Evolutionary conservation across 2,329 filamentous ascomycete genomes (phyloP), one percentile per base, ranked within the genome.

Genomic region (Coniochaeta prunicola): DNA sequence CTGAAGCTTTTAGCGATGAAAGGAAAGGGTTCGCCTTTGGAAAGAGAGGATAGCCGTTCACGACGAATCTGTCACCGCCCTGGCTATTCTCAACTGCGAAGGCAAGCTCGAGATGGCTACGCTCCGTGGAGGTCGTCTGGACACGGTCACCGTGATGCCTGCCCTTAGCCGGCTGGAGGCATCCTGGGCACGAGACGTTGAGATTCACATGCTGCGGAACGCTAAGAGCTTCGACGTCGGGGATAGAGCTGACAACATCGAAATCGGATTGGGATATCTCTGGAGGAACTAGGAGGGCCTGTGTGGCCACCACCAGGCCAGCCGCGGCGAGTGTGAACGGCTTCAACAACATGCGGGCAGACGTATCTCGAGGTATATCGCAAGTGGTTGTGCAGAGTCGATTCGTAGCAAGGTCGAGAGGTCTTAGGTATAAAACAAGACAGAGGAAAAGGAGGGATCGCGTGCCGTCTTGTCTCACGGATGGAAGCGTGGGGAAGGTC

Each of bases 11-110:
- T 38, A 85, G 73, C 9, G 71, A 70, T 54, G 71, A 70, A 62
- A 68, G 68, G 68, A 77, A 74, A 1, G 78, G 74, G 66, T 81
- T 73, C 62, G 81, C 70, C 57, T 76, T 71, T 17, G 82, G 82
- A 64, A 85, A 89, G 19, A 89, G 74, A 65, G 84, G 80, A 61
- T 81, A 79, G 59, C 79, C 82, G 70, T 88, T 88, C 59, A 88
- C 65, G 38, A 82, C 67, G 28, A 89, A 73, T 45, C 73, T 74
- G 61, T 80, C 76, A 59, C 68, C 66, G 54, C 73, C 73, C 42
- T 69, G 63, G 31, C 73, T 71, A 60, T 77, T 72, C 17, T 81
- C 76, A 61, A 88, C 69, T 59, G 69, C 73, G 65, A 89, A 82
- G 64, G 80, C 76, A 40, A 89, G 73, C 63, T 78, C 73, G 59